phyloP scores from a whole-genome alignment of 495 filamentous ascomycete genomes.

The Aspergillus sclerotioniger region DNA sequence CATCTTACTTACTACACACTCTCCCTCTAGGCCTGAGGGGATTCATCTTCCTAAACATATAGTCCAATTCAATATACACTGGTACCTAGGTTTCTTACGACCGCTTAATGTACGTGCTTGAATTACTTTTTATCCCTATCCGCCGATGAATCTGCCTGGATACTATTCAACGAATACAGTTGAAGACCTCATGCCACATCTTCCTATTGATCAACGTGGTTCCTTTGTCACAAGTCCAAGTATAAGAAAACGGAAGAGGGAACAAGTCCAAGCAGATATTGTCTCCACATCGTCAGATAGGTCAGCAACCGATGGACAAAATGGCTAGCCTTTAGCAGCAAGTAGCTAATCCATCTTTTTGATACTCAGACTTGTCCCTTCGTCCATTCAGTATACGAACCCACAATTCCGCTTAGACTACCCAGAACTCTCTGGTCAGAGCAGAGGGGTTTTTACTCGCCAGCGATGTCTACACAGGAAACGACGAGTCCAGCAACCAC shows the following conservation, averaged over 20 bases:
- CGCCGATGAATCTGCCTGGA: constrained; percentile 1
- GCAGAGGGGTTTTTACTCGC: constrained; percentile 22
- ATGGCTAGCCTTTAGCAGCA: neutral
- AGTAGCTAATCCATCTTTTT: neutral
- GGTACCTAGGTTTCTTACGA: neutral
- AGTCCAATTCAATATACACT: too few relatives aligned
- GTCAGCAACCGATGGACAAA: constrained; percentile 23
- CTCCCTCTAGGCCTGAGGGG: too few relatives aligned
- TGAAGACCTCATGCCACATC: constrained; percentile 26
- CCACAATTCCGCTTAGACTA: constrained; percentile 21
- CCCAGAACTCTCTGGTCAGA: constrained; percentile 21
- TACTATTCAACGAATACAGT: neutral
- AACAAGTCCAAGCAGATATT: constrained; percentile 24
- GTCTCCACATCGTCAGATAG: constrained; percentile 19
- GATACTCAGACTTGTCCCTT: constrained; percentile 11
- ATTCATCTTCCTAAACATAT: too few relatives aligned
- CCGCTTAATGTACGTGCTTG: neutral
- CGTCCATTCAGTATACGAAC: constrained; percentile 11
- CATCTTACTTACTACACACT: too few relatives aligned
- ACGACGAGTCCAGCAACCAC: constrained; percentile 31
- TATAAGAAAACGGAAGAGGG: constrained; percentile 39
- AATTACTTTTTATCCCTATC: neutral
- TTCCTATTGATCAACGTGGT: constrained; percentile 24
- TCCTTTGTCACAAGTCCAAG: constrained; percentile 14
- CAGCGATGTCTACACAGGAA: constrained; percentile 36